Conservation (phyloP, 2,329 filamentous ascomycete genomes). For the Cytospora piceicola region DNA sequence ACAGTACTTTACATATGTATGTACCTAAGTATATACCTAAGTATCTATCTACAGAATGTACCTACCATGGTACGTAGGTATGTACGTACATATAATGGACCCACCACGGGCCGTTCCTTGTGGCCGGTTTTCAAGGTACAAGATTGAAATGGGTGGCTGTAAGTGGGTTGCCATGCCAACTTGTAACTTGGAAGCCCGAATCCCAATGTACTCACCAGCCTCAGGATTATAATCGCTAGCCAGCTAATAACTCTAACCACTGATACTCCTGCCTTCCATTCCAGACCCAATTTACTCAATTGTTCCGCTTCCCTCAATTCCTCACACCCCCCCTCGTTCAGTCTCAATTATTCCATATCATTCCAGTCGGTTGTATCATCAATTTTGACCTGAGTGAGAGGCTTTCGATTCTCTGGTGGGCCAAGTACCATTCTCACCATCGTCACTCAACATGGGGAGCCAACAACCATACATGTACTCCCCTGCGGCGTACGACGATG, state of each 20-base stretch:
- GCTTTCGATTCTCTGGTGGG: not conserved
- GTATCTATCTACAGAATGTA: too few relatives aligned
- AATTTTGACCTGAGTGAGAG: not conserved
- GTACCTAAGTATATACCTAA: not conserved
- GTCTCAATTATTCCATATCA: not conserved
- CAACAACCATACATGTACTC: conserved; percentile 74
- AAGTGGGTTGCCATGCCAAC: conserved; percentile 15
- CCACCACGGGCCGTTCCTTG: not conserved
- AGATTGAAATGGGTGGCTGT: too few relatives aligned
- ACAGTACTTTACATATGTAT: too few relatives aligned
- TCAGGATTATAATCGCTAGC: conserved; percentile 10
- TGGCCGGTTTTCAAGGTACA: not conserved
- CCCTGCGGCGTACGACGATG: conserved; percentile 48
- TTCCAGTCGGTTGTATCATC: not conserved
- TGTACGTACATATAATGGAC: not conserved
- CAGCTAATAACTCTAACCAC: not conserved
- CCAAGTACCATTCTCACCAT: conserved; percentile 1
- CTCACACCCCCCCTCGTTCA: not conserved
- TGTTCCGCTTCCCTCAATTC: not conserved
- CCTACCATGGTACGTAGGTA: too few relatives aligned
- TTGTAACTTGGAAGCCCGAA: conserved; percentile 2
- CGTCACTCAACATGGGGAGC: conserved; percentile 38
- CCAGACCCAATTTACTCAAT: not conserved
- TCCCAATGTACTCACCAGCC: conserved; percentile 12
- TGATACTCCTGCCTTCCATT: not conserved